Base-by-base conservation (phyloP, 2,329 filamentous ascomycete genomes). In the Ophiostoma ips region DNA sequence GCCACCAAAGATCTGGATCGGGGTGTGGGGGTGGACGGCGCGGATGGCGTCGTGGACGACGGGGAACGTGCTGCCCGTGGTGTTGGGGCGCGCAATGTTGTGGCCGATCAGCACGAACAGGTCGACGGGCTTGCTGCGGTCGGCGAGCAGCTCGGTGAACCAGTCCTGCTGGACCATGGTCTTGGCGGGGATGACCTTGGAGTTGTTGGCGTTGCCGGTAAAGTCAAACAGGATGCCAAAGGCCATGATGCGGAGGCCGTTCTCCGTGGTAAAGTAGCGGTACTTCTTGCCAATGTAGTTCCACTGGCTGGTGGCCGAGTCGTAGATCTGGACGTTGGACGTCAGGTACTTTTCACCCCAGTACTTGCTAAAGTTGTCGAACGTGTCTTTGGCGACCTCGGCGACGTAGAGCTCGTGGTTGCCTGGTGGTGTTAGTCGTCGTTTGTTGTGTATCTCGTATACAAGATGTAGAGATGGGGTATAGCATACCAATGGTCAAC, bases 351-450 rank as follows among this genome's bases (percentile, higher is more conserved):
- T 65, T 48, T 71, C 66, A 19, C 67, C 68, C 64, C 68, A 84
- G 52, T 72, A 69, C 50, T 71, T 72, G 35, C 75, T 71, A 56
- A 82, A 80, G 48, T 76, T 70, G 53, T 67, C 67, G 59, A 79
- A 77, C 10, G 76, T 75, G 57, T 82, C 72, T 53, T 81, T 80
- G 1, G 79, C 73, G 47, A 82, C 71, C 30, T 77, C 71, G 10
- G 73, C 71, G 10, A 79, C 69, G 58, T 83, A 82, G 7, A 84
- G 70, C 63, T 83, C 80, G 56, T 84, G 79, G 59, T 83, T 82
- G 3, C 76, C 35, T 36, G 35, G 35, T 62, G 8, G 12, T 50
- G 38, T 41, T 15, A 46, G 30, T 15, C 7, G 33, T 13, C n/a
- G 10, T 3, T 8, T 13, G n/a, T 8, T 36, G 5, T n/a, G 15